phyloP scores from a whole-genome alignment of 2,329 filamentous ascomycete genomes.

The Epichloe aotearoae region DNA sequence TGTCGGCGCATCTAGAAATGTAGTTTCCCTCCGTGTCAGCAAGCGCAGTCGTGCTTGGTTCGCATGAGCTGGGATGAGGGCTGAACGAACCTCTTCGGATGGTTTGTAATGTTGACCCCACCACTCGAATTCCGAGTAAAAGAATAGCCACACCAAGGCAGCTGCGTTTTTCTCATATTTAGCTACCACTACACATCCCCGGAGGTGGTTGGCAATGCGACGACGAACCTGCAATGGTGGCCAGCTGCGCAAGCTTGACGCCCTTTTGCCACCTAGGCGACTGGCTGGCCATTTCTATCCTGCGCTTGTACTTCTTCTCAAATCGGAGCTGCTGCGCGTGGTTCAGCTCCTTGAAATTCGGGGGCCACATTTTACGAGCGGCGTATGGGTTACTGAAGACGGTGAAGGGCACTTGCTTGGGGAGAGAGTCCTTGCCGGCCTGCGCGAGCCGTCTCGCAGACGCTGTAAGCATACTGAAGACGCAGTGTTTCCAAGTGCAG shows the following conservation, averaged over 20 bases:
- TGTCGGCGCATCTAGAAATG: constrained; percentile 21
- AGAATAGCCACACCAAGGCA: constrained; percentile 24
- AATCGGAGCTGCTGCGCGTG: constrained; percentile 63
- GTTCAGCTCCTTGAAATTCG: constrained; percentile 57
- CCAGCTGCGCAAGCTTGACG: constrained; percentile 51
- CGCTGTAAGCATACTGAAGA: constrained; percentile 21
- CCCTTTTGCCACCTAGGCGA: constrained; percentile 49
- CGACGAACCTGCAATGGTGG: constrained; percentile 40
- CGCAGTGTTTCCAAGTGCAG: too few relatives aligned
- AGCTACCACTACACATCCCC: not conserved
- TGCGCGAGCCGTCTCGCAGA: constrained; percentile 21
- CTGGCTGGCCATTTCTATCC: constrained; percentile 47
- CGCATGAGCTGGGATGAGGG: not conserved
- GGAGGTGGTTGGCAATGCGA: constrained; percentile 22
- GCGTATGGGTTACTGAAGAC: constrained; percentile 44
- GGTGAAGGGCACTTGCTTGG: constrained; percentile 16
- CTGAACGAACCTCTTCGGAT: constrained; percentile 23
- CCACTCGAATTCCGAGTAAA: constrained; percentile 31
- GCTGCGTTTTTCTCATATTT: constrained; percentile 10
- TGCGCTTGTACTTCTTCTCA: constrained; percentile 65
- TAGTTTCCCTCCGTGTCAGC: not conserved
- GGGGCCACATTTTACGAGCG: constrained; percentile 64
- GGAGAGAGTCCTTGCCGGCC: constrained; percentile 14
- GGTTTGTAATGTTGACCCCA: constrained; percentile 30
- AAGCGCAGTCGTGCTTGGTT: not conserved